Base-by-base conservation (phyloP, 1,284 basidiomycete genomes). In the Tilletia caries region DNA sequence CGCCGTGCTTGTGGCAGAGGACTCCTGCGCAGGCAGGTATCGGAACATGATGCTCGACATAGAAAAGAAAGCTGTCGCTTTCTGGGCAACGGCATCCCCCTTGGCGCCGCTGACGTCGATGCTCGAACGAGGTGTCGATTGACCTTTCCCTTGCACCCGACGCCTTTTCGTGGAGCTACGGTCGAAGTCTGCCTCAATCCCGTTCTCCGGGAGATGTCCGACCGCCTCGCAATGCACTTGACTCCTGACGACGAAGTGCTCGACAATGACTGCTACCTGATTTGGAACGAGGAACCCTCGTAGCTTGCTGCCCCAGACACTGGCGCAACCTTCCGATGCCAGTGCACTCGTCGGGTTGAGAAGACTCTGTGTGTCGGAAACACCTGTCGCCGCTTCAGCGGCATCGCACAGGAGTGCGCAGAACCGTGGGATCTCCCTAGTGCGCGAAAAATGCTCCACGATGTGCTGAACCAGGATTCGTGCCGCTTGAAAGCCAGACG, bases 351-450 rank as follows among this genome's bases (percentile, higher is more conserved):
- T 41, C 10, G 37, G 37, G 8, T 6, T 41, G 10, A 41, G 37
- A 41, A 41, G 37, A 15, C 37, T 41, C 10, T 15, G 37, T 15
- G 37, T 6, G 37, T 6, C 37, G 37, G 37, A 41, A 41, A 41
- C 8, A 41, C 15, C 37, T 10, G 10, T 41, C 15, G 37, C 37
- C 37, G 52, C 23, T 23, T 54, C 52, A 5, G 58, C 29, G 13
- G 58, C 58, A 13, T 62, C 58, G 33, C 58, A 62, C 20, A 62
- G 58, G 5, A 62, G 29, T 20, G 58, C 15, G n/a, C 58, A 62
- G 15, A 62, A 34, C 13, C 32, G 58, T 5, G 58, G 58, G 27
- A 62, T 15, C 33, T 62, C 58, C 18, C 58, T 62, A 8, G 58
- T 62, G 5, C 58, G 58, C 10, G 58, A 20, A n/a, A 33, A 62